phyloP scores from a whole-genome alignment of 2,329 filamentous ascomycete species.

The Botrytis galanthina region DNA sequence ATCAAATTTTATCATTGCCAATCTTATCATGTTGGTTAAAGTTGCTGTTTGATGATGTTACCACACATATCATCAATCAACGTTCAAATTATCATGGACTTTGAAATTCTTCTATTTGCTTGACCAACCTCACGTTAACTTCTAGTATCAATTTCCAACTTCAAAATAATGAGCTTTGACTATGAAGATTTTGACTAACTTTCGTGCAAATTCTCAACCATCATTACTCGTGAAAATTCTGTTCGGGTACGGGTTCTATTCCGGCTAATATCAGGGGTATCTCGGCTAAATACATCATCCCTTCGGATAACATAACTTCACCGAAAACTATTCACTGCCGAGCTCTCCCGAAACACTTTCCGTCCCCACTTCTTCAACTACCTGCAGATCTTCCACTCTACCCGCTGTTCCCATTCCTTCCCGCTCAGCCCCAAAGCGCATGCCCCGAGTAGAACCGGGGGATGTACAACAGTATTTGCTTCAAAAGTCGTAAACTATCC shows the following conservation, averaged over 20 bases:
- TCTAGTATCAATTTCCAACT: background rate
- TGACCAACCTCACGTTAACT: background rate
- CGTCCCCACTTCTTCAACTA: background rate
- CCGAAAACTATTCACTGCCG: background rate
- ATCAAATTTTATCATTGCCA: background rate
- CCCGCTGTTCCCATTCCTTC: background rate
- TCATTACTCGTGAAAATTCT: background rate
- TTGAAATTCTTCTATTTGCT: background rate
- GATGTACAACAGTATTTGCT: background rate
- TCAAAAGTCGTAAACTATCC: background rate
- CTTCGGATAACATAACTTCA: background rate
- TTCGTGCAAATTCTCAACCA: background rate
- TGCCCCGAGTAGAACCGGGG: slow-evolving; percentile 2
- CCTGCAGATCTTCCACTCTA: background rate
- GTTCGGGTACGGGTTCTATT: background rate
- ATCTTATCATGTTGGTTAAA: background rate
- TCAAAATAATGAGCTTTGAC: background rate
- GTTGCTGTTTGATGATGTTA: background rate
- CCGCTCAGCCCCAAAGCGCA: background rate
- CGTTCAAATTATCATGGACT: background rate
- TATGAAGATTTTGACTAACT: background rate
- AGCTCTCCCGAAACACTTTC: background rate
- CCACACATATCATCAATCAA: background rate
- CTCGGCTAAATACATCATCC: background rate
- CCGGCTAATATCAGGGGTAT: background rate